Percentiles rank a stretch among this genome's conserved stretches.
These are phyloP conservation scores for Pinus taeda DNA, from an alignment of 75 land plant species.

Conservation along the genomic window DNA sequence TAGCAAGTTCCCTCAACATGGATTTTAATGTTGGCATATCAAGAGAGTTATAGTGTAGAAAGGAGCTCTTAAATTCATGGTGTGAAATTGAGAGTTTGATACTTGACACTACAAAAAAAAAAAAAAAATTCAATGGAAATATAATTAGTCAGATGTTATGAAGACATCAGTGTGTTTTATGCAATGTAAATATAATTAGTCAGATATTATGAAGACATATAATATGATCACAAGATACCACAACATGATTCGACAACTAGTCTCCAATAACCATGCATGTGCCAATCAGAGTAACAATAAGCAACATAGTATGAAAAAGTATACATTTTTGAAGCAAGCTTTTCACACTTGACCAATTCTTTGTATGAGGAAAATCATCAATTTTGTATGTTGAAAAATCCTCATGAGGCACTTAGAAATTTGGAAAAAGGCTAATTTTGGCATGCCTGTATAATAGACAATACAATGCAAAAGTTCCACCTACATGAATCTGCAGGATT, in stretches of 20 bases:
- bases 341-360: constrained; percentile 27
- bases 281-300: constrained; percentile 52
- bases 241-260: constrained; percentile 49
- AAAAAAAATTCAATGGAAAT: constrained; percentile 15
- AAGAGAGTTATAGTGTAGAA: neutral
- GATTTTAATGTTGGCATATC: neutral
- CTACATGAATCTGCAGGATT: constrained; percentile 14
- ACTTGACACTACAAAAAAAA: constrained; percentile 26
- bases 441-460: constrained; percentile 68
- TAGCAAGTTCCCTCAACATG: neutral
- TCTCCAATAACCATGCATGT: constrained; percentile 42
- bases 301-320: constrained; percentile 7
- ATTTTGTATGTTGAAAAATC: constrained; percentile 67
- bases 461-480: constrained; percentile 61
- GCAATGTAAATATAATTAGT: neutral
- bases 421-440: constrained; percentile 54
- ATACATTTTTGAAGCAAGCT: constrained; percentile 41
- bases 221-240: constrained; percentile 11
- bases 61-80: constrained; percentile 22
- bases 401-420: constrained; percentile 55
- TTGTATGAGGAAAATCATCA: constrained; percentile 9
- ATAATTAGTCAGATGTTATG: neutral
- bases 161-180: neutral
- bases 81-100: constrained; percentile 25
- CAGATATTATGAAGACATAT: no score